phyloP scores from a whole-genome alignment of 768 basidiomycete species.

The Lactifluus rugatus region DNA sequence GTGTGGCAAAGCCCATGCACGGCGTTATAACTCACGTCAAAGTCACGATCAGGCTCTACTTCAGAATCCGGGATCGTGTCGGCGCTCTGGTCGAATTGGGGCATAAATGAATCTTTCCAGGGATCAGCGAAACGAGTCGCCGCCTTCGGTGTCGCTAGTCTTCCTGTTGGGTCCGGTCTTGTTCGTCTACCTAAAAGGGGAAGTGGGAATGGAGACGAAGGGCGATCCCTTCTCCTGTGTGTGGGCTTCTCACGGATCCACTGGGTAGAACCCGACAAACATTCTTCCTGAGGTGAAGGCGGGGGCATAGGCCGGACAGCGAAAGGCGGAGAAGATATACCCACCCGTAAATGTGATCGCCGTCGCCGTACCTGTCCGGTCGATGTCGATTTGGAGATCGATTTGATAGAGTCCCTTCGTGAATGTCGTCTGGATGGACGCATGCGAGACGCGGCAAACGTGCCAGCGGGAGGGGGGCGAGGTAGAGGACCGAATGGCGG shows the following conservation, averaged over 20 bases:
- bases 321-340: background rate
- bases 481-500: slow-evolving; percentile 9
- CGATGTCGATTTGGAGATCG: background rate
- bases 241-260: background rate
- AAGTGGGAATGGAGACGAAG: slow-evolving; percentile 11
- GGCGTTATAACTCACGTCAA: slow-evolving; percentile 10
- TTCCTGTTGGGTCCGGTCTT: background rate
- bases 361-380: background rate
- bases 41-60: slow-evolving; percentile 16
- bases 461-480: background rate
- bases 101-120: background rate
- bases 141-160: background rate
- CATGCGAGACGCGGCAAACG: background rate
- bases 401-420: background rate
- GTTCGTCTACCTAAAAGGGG: background rate
- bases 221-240: slow-evolving; percentile 1
- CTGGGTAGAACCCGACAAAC: background rate
- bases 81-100: background rate
- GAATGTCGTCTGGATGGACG: background rate
- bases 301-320: background rate
- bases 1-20: background rate
- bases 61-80: slow-evolving; percentile 17
- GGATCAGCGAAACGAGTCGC: background rate
- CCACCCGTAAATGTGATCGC: background rate
- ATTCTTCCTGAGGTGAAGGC: background rate